These are phyloP conservation scores for Neckera pumila DNA, from an alignment of 225 moss, liverwort and hornwort genomes.

Conservation along the genomic window DNA sequence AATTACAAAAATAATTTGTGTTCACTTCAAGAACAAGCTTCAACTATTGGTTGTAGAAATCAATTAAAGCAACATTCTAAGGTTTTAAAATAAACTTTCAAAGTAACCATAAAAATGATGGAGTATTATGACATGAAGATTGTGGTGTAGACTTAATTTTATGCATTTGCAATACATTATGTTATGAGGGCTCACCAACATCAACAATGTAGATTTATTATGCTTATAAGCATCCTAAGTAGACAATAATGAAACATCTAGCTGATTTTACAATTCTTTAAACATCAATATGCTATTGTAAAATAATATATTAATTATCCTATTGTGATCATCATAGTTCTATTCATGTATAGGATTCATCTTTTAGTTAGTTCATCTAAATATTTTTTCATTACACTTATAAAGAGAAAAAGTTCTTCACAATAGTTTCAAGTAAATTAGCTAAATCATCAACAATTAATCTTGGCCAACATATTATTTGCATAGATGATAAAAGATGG, in stretches of 20 bases:
- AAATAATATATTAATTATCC: too few relatives aligned
- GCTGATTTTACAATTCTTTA: background rate
- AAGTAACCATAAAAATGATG: background rate
- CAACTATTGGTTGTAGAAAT: constrained; percentile 19
- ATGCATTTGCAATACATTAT: background rate
- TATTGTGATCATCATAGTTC: background rate
- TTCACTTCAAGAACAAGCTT: constrained; percentile 24
- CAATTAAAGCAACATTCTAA: constrained; percentile 52
- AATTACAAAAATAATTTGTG: constrained; percentile 18
- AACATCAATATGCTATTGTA: accelerated
- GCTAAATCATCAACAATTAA: background rate
- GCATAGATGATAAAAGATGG: constrained; percentile 21
- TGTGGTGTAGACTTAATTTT: background rate
- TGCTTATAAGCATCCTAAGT: background rate
- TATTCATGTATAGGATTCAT: too few relatives aligned
- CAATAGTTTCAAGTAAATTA: too few relatives aligned
- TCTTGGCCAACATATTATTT: background rate
- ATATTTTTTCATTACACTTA: too few relatives aligned
- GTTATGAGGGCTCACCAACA: accelerated
- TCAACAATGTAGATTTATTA: background rate
- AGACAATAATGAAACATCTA: too few relatives aligned
- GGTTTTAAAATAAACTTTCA: background rate
- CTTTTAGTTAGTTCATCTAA: background rate
- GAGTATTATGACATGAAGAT: background rate
- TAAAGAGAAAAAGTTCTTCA: background rate